These are phyloP conservation scores for Euphorbia celastroides DNA, from an alignment of 441 rosid genomes.

Conservation along the genomic window DNA sequence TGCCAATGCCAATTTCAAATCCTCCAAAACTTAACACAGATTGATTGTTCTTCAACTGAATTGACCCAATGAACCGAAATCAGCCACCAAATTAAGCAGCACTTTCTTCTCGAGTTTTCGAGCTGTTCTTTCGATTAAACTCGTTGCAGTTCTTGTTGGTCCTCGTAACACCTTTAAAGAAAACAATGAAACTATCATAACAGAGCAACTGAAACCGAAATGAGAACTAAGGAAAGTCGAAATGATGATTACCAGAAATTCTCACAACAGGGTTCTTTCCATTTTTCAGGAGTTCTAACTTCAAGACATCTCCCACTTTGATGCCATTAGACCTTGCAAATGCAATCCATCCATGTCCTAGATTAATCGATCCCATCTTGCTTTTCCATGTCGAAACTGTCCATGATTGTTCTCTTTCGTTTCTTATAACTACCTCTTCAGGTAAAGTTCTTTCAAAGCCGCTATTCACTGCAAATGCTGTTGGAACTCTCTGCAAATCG, in stretches of 20 bases:
- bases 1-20: background rate
- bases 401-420: constrained; percentile 11
- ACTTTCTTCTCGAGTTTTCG: background rate
- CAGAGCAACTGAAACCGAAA: background rate
- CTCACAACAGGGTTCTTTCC: constrained; percentile 5
- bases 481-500: constrained; percentile 14
- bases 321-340: constrained; percentile 12
- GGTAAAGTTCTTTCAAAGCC: background rate
- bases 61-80: background rate
- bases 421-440: constrained; percentile 7
- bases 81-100: background rate
- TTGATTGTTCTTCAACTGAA: background rate
- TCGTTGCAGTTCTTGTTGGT: background rate
- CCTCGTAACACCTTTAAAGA: background rate
- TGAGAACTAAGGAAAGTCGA: background rate
- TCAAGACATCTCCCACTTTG: constrained; percentile 5
- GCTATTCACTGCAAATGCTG: background rate
- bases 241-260: background rate
- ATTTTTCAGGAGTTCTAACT: constrained; percentile 10
- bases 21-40: background rate
- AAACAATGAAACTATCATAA: background rate
- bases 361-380: background rate
- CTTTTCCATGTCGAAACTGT: background rate
- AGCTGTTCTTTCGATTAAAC: background rate
- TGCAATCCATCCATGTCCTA: constrained; percentile 1